These are phyloP conservation scores for Botryotinia narcissicola DNA, from an alignment of 2,329 filamentous ascomycete species.

Conservation along the genomic window DNA sequence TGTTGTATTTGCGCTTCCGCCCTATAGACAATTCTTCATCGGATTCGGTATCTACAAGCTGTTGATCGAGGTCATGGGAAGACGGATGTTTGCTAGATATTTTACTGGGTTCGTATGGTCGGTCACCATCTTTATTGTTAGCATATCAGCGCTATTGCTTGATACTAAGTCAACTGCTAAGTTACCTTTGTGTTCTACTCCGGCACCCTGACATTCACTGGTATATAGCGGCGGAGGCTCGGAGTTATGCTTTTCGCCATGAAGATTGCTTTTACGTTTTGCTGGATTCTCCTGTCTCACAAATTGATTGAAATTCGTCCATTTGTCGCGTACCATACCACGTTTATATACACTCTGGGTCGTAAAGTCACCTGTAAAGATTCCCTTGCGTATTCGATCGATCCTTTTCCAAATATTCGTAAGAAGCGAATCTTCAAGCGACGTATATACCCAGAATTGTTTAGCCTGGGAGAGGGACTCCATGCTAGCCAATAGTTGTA, in stretches of 20 bases:
- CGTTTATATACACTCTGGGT: constrained; percentile 1
- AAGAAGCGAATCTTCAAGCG: neutral
- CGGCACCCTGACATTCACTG: neutral
- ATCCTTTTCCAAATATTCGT: neutral
- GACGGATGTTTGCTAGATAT: neutral
- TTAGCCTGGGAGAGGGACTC: neutral
- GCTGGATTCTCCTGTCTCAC: neutral
- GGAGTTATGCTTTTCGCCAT: neutral
- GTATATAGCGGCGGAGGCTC: neutral
- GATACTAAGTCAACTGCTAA: too few species aligned
- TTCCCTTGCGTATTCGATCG: neutral
- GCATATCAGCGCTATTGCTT: too few species aligned
- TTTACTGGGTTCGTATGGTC: neutral
- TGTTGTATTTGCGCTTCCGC: neutral
- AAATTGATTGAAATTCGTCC: constrained; percentile 4
- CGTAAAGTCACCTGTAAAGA: constrained; percentile 7
- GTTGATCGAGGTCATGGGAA: neutral
- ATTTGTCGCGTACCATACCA: neutral
- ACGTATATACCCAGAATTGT: neutral
- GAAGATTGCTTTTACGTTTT: neutral
- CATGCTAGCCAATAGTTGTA: neutral
- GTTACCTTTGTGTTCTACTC: too few species aligned
- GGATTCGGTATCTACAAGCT: neutral
- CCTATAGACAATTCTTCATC: neutral
- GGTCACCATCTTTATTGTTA: too few species aligned